Evolutionary conservation across 352 stramenopile genomes (phyloP), one percentile per base, ranked within the genome.

Genomic region (Phytopythium mirpurense): DNA sequence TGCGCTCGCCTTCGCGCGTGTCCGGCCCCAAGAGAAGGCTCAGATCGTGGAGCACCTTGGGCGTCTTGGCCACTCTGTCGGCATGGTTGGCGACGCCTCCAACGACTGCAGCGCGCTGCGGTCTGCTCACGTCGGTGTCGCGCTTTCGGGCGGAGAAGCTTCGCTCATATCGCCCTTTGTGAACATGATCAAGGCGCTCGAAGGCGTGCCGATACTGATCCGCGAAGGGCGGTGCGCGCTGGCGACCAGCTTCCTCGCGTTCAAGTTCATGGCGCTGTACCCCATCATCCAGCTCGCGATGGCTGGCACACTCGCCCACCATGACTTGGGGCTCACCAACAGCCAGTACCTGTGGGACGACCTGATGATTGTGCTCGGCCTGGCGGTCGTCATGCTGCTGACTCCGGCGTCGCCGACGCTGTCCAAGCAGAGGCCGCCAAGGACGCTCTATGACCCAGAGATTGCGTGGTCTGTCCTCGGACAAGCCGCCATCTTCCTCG

Each of bases 31-130:
- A 21, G 61, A 75, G 26, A 90, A 90, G 49, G 43, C 65, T 3
- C 80, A 67, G 68, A 78, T 86, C 46, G 63, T 92, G 12, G 61
- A 87, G 37, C 60, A 59, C 10, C 60, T 86, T 16, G 86, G 88
- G 59, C 63, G 67, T 3, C 29, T 56, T 0, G 74, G 71, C 0
- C 52, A 62, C 11, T 58, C 74, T 11, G 69, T 78, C 0, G 72
- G 78, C 14, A 83, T 84, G 70, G 75, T 65, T 26, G 76, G 76
- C 18, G 76, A 87, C 44, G 76, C 70, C 35, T 81, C 69, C 4
- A 96, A 96, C 62, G 88, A 96, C 56, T 95, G 83, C 46, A 86
- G 88, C 7, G 86, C 86, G 1, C 55, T 96, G 9, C 93, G 91
- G 51, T 68, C 79, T 15, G 89, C 89, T 1, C 89, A 97, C 60